Conservation (phyloP, 2,329 filamentous ascomycete species). For the Coniochaeta prunicola region DNA sequence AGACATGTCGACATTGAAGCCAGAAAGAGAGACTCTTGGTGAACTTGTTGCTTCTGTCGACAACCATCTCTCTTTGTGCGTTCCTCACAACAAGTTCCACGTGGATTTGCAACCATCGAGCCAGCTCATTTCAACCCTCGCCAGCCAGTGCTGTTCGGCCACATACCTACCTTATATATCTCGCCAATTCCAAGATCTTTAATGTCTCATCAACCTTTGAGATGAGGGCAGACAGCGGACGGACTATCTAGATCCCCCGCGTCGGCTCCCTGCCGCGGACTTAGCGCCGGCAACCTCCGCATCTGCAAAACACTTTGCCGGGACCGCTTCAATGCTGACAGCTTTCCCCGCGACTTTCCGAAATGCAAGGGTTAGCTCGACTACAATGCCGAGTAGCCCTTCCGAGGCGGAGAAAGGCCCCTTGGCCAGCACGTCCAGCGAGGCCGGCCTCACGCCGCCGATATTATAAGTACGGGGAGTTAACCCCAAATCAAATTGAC, state of each 20-base stretch:
- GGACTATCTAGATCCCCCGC: slow-evolving; percentile 1
- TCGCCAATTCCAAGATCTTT: too few species aligned
- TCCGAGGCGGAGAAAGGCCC: not conserved
- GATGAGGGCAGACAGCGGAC: not conserved
- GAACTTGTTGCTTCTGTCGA: too few species aligned
- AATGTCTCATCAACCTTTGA: too few species aligned
- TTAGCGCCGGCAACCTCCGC: not conserved
- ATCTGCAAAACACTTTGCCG: not conserved
- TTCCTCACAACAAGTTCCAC: too few species aligned
- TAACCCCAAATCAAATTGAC: not conserved
- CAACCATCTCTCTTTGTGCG: too few species aligned
- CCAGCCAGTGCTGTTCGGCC: too few species aligned
- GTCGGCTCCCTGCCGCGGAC: not conserved
- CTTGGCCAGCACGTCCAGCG: not conserved
- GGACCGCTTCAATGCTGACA: not conserved
- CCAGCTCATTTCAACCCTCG: too few species aligned
- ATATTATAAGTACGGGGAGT: not conserved
- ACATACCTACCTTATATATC: too few species aligned
- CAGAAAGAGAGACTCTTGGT: too few species aligned
- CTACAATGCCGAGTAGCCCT: not conserved
- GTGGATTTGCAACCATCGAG: too few species aligned
- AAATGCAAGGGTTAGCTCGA: not conserved
- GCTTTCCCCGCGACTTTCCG: not conserved
- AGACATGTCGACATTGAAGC: too few species aligned
- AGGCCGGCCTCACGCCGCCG: not conserved